Evolutionary conservation across 2,329 filamentous ascomycete genomes (phyloP).

Genomic region (Curvularia verruculosa): DNA sequence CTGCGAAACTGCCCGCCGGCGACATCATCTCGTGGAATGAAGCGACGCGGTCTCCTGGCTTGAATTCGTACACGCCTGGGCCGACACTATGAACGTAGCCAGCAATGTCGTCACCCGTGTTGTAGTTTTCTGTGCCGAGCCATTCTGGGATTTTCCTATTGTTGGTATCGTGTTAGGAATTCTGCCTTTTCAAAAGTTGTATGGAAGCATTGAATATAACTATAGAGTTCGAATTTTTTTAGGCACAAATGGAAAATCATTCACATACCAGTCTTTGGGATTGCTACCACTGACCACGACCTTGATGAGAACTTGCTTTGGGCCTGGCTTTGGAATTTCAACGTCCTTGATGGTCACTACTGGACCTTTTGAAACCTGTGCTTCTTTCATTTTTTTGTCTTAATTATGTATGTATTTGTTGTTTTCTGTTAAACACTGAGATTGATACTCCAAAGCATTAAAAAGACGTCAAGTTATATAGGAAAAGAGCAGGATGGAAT

Average conservation of each 20-base stretch:
- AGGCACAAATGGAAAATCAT: background rate
- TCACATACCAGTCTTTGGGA: constrained; percentile 57
- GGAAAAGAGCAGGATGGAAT: background rate
- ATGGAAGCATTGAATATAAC: background rate
- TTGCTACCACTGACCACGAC: constrained; percentile 50
- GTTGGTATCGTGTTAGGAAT: background rate
- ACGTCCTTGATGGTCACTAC: constrained; percentile 48
- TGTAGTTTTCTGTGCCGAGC: constrained; percentile 35
- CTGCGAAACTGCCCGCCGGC: constrained; percentile 63
- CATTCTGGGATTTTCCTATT: constrained; percentile 38
- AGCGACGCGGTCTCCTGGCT: constrained; percentile 62
- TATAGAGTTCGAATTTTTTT: background rate
- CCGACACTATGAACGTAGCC: constrained; percentile 63
- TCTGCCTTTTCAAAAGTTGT: background rate
- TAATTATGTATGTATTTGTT: background rate
- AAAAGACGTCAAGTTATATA: background rate
- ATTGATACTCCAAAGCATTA: too few relatives aligned
- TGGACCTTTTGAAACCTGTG: constrained; percentile 40
- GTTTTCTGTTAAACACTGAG: too few relatives aligned
- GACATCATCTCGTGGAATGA: constrained; percentile 62
- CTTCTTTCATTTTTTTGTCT: constrained; percentile 50
- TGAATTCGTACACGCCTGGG: constrained; percentile 62
- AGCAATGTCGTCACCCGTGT: constrained; percentile 63
- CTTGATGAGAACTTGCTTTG: constrained; percentile 48
- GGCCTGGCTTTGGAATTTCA: constrained; percentile 39